A percentile compares a stretch with the other conserved stretches of the same genome.
These are phyloP conservation scores for Arthrobotrys megalospora DNA, from an alignment of 2,329 filamentous ascomycete genomes.

Conservation along the genomic window DNA sequence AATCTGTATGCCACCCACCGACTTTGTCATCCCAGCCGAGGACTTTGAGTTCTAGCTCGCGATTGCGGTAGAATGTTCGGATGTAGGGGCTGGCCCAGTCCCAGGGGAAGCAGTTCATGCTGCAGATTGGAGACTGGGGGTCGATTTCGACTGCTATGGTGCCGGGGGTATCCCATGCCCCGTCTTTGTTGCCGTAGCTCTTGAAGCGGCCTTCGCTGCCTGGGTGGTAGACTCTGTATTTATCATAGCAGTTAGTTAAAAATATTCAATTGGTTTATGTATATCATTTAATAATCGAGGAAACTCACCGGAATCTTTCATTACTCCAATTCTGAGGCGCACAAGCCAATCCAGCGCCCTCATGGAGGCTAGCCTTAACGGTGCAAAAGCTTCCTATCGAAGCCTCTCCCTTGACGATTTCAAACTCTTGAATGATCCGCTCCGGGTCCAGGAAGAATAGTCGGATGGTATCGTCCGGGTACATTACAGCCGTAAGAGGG, in stretches of 20 bases:
- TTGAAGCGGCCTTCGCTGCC: neutral
- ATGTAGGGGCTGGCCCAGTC: conserved; percentile 5
- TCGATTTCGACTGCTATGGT: neutral
- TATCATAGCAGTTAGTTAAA: neutral
- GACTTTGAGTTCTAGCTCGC: neutral
- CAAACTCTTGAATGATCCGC: neutral
- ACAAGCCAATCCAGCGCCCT: neutral
- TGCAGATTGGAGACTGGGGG: neutral
- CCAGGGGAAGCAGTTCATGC: conserved; percentile 10
- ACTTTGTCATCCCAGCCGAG: conserved; percentile 1
- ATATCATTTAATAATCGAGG: neutral
- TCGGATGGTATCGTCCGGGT: conserved; percentile 3
- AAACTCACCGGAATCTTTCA: conserved; percentile 1
- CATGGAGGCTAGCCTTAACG: neutral
- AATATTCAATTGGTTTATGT: too few species aligned
- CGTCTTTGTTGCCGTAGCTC: neutral
- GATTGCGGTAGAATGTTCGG: conserved; percentile 3
- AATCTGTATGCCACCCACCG: neutral
- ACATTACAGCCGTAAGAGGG: conserved; percentile 26
- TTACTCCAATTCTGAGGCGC: neutral
- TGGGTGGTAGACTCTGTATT: conserved; percentile 14
- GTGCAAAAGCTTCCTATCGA: conserved; percentile 10
- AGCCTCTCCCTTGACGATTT: conserved; percentile 13
- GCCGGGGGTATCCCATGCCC: neutral
- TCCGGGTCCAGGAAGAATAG: conserved; percentile 13